A percentile compares a stretch with the other conserved stretches of the same genome.
Conservation (phyloP, 2,329 filamentous ascomycete species). For the Lasiodiplodia hormozganensis region DNA sequence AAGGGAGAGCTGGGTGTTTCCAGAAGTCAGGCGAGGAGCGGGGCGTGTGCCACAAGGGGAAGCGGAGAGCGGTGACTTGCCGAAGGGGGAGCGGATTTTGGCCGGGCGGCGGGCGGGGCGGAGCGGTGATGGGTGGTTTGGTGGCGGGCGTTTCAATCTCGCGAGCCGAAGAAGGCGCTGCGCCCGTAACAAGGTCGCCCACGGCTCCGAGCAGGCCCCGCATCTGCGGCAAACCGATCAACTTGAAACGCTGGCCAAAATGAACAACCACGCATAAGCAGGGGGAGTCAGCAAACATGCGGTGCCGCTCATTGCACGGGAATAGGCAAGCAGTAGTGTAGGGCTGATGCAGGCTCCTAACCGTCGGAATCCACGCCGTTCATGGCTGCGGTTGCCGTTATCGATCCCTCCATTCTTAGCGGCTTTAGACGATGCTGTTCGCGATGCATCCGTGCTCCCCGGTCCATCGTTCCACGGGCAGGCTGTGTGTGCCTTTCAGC, state of each 20-base stretch:
- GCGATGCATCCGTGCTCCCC: constrained; percentile 15
- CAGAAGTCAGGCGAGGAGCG: neutral
- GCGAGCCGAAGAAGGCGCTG: neutral
- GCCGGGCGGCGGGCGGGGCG: constrained; percentile 8
- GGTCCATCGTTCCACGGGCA: constrained; percentile 3
- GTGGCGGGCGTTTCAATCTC: constrained; percentile 13
- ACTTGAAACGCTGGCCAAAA: constrained; percentile 5
- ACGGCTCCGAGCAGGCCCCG: neutral
- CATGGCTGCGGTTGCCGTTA: neutral
- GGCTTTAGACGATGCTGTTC: constrained; percentile 9
- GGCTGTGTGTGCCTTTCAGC: neutral
- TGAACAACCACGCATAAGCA: neutral
- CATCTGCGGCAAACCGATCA: neutral
- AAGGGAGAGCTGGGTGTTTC: neutral
- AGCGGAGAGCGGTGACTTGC: neutral
- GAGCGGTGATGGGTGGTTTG: constrained; percentile 6
- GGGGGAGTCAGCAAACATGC: neutral
- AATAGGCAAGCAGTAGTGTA: neutral
- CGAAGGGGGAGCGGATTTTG: constrained; percentile 8
- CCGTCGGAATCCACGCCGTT: neutral
- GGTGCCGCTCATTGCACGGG: neutral
- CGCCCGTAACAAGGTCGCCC: neutral
- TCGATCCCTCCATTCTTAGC: neutral
- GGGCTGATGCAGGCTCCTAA: neutral
- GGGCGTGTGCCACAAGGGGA: constrained; percentile 1